A percentile compares a stretch with the other conserved stretches of the same genome.
Evolutionary conservation across 2,329 filamentous ascomycete species (phyloP).

Genomic region (Juglanconis sp.): DNA sequence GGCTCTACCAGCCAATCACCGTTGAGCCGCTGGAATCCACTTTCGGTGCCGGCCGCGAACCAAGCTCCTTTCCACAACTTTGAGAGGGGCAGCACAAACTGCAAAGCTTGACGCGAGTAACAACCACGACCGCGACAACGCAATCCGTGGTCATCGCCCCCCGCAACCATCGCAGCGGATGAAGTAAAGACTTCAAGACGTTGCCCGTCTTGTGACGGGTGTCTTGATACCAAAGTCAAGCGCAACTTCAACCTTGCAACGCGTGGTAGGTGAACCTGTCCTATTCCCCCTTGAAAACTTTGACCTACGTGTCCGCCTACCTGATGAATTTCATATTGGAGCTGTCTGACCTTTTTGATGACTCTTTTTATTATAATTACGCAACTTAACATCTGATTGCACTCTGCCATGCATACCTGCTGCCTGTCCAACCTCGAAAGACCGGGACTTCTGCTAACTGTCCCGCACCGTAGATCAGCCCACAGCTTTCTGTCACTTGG

Average conservation of each 20-base stretch:
- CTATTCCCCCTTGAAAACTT: not conserved
- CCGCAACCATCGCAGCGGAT: conserved; percentile 7
- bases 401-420: not conserved
- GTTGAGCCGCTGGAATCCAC: not conserved
- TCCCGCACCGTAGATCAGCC: not conserved
- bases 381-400: conserved; percentile 27
- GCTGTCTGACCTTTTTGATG: conserved; percentile 66
- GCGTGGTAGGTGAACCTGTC: not conserved
- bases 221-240: not conserved
- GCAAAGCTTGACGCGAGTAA: not conserved
- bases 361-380: conserved; percentile 41
- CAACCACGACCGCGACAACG: not conserved
- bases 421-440: not conserved
- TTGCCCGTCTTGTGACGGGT: conserved; percentile 15
- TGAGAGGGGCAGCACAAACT: not conserved
- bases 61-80: not conserved
- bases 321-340: conserved; percentile 67
- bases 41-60: not conserved
- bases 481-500: conserved; percentile 17
- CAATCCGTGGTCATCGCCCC: conserved; percentile 1
- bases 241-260: not conserved
- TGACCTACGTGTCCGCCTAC: not conserved
- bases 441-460: not conserved
- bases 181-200: conserved; percentile 11
- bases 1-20: too few species aligned